Evolutionary conservation across 2,329 filamentous ascomycete genomes (phyloP), one percentile per base, ranked within the genome.

Genomic region (Camillea tinctor): DNA sequence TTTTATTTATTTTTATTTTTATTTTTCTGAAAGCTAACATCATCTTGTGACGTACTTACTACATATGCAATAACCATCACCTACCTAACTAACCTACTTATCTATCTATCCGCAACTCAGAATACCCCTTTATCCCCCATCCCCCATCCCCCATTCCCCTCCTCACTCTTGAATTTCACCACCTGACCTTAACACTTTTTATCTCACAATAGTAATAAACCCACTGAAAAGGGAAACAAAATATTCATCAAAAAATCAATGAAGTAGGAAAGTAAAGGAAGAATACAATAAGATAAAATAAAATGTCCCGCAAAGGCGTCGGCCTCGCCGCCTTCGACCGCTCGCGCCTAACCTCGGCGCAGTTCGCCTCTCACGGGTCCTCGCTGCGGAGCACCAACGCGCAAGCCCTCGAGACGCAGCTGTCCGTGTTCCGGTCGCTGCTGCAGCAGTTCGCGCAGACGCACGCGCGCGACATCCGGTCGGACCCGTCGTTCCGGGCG

Each of bases 381-480:
- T 88, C 85, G 55, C 88, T 99, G n/a, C 92, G 93, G 64, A 90
- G 85, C 60, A 88, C 87, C 68, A 94, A 98, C 77, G 87, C 92
- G 53, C 86, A 88, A 66, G 94, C 93, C 19, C 88, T 99, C 68
- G 89, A 92, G 71, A 96, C 93, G 44, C 95, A 99, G 74, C 89
- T 99, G 63, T 89, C 93, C 66, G 93, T 98, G 71, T 99, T 99
- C 83, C 93, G 96, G 72, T 95, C 92, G 19, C 84, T 97, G 11
- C 87, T 99, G 5, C 93, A 97, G 78, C 93, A 96, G 76, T 99
- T 99, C 77, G 92, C 93, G 51, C 85, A 94, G 71, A 96, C 94
- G 54, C 95, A 99, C 82, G 91, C 90, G 68, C 93, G 93, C 73
- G 95, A 97, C 71, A 99, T 99, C 61, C 93, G 94, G 64, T 96